Conservation (phyloP, 2,329 filamentous ascomycete species). For the Cladosporium sp. region DNA sequence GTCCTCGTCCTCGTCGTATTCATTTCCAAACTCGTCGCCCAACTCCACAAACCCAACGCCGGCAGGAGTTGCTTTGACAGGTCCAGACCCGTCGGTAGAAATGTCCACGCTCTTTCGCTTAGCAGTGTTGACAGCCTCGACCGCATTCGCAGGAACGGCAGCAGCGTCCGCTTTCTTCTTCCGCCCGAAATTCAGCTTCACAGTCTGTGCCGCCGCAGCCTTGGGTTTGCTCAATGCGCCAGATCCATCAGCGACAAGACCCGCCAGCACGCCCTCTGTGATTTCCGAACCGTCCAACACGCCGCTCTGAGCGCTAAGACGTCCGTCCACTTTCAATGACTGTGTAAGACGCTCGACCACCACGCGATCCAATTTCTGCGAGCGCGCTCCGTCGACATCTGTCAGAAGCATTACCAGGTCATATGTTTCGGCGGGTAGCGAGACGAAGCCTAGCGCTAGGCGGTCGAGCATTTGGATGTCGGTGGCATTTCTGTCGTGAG, state of each 20-base stretch:
- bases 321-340: conserved; percentile 65
- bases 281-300: conserved; percentile 54
- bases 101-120: conserved; percentile 33
- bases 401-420: conserved; percentile 80
- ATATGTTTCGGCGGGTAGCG: conserved; percentile 73
- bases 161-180: conserved; percentile 37
- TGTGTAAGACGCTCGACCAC: conserved; percentile 67
- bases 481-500: conserved; percentile 69
- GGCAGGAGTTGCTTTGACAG: conserved; percentile 41
- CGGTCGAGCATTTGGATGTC: conserved; percentile 98
- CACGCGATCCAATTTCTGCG: conserved; percentile 62
- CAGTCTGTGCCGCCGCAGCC: conserved; percentile 27
- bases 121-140: conserved; percentile 28
- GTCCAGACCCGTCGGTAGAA: conserved; percentile 32
- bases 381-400: conserved; percentile 67
- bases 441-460: conserved; percentile 73
- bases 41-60: conserved; percentile 67
- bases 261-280: conserved; percentile 80
- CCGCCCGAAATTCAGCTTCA: conserved; percentile 58
- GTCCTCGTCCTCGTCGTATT: conserved; percentile 33
- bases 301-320: conserved; percentile 66
- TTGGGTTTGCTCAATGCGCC: conserved; percentile 65
- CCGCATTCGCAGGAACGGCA: conserved; percentile 32
- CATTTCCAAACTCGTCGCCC: conserved; percentile 55
- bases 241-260: conserved; percentile 58